Percentiles rank a stretch among this genome's conserved stretches.
These are phyloP conservation scores for Eutrema salsugineum DNA, from an alignment of 441 rosid species.

Conservation along the genomic window DNA sequence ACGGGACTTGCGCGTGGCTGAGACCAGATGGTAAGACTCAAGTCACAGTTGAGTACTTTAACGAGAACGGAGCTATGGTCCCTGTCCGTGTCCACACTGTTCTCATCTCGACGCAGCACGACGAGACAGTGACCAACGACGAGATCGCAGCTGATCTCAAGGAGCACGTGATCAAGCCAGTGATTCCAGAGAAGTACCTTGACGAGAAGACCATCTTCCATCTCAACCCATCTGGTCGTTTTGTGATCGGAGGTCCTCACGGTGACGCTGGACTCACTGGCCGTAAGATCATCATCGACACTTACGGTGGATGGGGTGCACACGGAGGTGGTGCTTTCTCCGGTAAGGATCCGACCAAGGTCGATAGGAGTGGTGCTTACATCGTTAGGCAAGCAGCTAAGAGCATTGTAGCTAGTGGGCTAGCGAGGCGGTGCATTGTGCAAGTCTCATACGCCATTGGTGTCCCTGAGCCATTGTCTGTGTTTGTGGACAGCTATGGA, in stretches of 20 bases:
- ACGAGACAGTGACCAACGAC: constrained; percentile 41
- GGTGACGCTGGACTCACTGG: constrained; percentile 72
- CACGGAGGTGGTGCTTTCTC: constrained; percentile 81
- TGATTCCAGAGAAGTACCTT: constrained; percentile 55
- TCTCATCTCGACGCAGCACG: constrained; percentile 43
- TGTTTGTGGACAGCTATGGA: constrained; percentile 45
- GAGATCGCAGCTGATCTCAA: constrained; percentile 45
- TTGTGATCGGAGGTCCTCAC: constrained; percentile 71
- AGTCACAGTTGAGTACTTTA: constrained; percentile 40
- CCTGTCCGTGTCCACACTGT: constrained; percentile 45
- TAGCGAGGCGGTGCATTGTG: constrained; percentile 43
- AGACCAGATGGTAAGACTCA: constrained; percentile 47
- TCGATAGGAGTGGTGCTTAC: constrained; percentile 70
- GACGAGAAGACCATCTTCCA: constrained; percentile 73
- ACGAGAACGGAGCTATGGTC: constrained; percentile 44
- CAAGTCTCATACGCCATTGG: constrained; percentile 51
- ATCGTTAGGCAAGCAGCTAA: constrained; percentile 51
- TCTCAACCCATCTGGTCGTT: constrained; percentile 69
- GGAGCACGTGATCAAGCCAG: constrained; percentile 62
- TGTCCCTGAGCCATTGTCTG: constrained; percentile 50
- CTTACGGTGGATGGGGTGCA: constrained; percentile 75
- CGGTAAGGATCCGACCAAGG: constrained; percentile 68
- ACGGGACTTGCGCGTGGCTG: constrained; percentile 42
- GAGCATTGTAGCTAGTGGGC: constrained; percentile 42
- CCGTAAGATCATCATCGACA: constrained; percentile 59